Evolutionary conservation across 2,329 filamentous ascomycete species (phyloP), one percentile per base, ranked within the genome.

Genomic region (Aschersonia sp.): DNA sequence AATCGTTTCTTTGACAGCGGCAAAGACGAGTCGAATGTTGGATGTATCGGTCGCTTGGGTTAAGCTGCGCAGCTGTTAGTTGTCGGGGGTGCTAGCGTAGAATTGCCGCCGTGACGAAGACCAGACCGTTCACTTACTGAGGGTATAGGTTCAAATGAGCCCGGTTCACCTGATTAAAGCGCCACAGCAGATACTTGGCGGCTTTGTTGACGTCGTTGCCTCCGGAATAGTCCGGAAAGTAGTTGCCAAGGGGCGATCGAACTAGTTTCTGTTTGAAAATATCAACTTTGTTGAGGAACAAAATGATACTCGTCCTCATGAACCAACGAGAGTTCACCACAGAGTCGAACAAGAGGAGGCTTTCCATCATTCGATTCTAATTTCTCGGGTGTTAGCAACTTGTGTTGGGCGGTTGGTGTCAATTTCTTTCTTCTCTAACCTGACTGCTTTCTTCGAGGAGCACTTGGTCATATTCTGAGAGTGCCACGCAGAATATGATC

Each of bases 311-410:
- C 10, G 92, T 98, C 57, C 92, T 77, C 84, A 97, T 94, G 67
- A 98, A 98, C 92, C 92, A 98, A 57, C 92, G 77, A 32, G 92
- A 97, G 68, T 98, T 98, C 56, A 98, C 92, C 5, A 98, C 92
- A 1, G 90, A 97, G 66, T 98, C 92, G 63, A 98, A 98, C 5
- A 98, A 76, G 12, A 97, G 79, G 46, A 98, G 67, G 60, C 88
- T 95, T 66, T 98, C 92, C 87, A 97, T 95, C 92, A 98, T 98
- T 52, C 92, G 92, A 64, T 98, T 98, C 87, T 95, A 56, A 4
- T 22, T 22, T 22, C 22, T 22, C 22, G 22, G 22, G 22, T 22
- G 22, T 22, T 22, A 22, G 22, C 22, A 22, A 22, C 22, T 22
- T 22, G 22, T 22, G 37, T 14, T 10, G 22, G 10, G 29, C 14